phyloP scores from a whole-genome alignment of 148 eudicot genomes.

The Pouteria glomerata region DNA sequence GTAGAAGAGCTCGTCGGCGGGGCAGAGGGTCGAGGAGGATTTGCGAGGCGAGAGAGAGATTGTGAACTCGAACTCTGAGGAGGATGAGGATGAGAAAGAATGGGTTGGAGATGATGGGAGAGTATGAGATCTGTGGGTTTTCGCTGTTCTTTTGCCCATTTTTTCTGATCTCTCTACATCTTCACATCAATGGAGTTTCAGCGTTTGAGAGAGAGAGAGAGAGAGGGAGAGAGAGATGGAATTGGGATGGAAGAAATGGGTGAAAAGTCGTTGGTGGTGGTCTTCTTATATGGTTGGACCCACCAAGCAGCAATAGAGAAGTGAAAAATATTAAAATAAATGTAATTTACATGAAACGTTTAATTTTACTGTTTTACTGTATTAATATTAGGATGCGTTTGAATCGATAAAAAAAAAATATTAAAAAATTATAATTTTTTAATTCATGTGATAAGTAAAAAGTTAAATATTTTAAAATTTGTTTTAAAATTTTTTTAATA shows the following conservation, averaged over 20 bases:
- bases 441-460: no score
- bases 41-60: constrained; percentile 70
- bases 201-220: neutral
- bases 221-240: neutral
- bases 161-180: neutral
- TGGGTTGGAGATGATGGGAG: constrained; percentile 84
- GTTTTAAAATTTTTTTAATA: no score
- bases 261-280: no score
- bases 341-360: no score
- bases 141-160: constrained; percentile 39
- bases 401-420: no score
- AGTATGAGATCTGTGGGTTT: constrained; percentile 43
- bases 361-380: no score
- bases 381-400: no score
- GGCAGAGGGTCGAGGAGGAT: constrained; percentile 54
- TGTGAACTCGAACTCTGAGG: constrained; percentile 77
- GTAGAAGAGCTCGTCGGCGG: constrained; percentile 93
- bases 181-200: neutral
- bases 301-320: no score
- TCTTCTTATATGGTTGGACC: no score
- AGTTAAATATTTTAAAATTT: no score
- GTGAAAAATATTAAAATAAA: no score
- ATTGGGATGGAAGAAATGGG: neutral
- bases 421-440: no score
- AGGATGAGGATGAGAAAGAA: constrained; percentile 61